Conservation (phyloP, 768 basidiomycete genomes). For the Auricularia auricula-judae region DNA sequence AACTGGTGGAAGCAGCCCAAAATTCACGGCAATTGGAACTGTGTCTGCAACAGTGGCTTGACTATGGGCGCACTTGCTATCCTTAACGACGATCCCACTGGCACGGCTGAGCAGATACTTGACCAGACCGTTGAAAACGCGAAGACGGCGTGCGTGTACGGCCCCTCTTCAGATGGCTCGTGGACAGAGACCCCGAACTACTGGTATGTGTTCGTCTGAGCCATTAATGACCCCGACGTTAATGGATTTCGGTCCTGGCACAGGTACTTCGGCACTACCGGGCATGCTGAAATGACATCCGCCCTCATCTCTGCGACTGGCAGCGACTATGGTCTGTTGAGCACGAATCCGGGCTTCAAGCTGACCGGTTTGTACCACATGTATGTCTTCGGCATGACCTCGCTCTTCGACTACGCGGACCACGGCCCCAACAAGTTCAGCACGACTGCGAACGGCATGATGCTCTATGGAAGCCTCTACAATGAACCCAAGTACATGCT, state of each 20-base stretch:
- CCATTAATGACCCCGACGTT: too few relatives aligned
- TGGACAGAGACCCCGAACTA: constrained; percentile 94
- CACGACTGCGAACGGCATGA: constrained; percentile 80
- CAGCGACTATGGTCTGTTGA: constrained; percentile 62
- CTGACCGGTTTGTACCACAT: constrained; percentile 84
- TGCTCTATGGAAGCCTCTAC: constrained; percentile 65
- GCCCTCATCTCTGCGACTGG: constrained; percentile 81
- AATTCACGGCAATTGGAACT: constrained; percentile 93
- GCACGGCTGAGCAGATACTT: constrained; percentile 57
- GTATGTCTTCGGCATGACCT: constrained; percentile 74
- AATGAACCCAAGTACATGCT: constrained; percentile 65
- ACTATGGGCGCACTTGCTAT: constrained; percentile 87
- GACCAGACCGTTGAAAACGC: constrained; percentile 63
- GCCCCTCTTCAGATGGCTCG: constrained; percentile 60
- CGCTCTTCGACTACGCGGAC: constrained; percentile 75
- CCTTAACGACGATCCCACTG: constrained; percentile 69
- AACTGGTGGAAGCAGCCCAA: constrained; percentile 67
- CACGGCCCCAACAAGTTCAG: constrained; percentile 92
- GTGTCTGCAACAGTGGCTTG: constrained; percentile 86
- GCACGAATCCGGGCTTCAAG: constrained; percentile 56
- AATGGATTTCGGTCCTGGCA: too few relatives aligned
- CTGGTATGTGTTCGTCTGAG: constrained; percentile 42
- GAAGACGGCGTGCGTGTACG: constrained; percentile 59
- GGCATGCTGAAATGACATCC: constrained; percentile 79
- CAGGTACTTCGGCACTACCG: constrained; percentile 67